These are phyloP conservation scores for Piper longum DNA, from an alignment of 164 flowering plant genomes.

Conservation along the genomic window DNA sequence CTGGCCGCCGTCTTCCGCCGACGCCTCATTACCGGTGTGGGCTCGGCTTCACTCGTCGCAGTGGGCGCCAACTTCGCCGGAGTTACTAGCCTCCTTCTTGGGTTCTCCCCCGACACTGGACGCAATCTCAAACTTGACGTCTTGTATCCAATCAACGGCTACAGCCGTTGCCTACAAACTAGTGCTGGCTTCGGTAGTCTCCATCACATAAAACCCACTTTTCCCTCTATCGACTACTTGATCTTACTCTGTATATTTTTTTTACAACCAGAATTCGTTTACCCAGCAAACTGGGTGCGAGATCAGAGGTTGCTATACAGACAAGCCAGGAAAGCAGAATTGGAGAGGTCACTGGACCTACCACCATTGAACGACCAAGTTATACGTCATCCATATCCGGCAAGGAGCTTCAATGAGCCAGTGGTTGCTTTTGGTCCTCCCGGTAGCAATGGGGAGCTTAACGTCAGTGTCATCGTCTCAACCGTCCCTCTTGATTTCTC, in stretches of 20 bases:
- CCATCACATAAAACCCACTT: not conserved
- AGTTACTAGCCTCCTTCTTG: conserved; percentile 62
- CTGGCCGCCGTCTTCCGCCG: conserved; percentile 45
- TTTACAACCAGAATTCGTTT: conserved; percentile 52
- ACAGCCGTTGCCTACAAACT: conserved; percentile 57
- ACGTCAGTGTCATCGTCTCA: conserved; percentile 85
- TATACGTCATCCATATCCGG: conserved; percentile 19
- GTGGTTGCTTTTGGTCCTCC: conserved; percentile 87
- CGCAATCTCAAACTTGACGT: conserved; percentile 67
- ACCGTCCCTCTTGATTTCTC: conserved; percentile 68
- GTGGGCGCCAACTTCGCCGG: conserved; percentile 82
- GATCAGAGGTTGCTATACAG: conserved; percentile 70
- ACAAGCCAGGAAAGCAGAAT: conserved; percentile 53
- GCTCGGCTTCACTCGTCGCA: conserved; percentile 75
- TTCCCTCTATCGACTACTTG: too few relatives aligned
- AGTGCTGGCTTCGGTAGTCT: conserved; percentile 65
- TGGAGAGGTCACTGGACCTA: conserved; percentile 63
- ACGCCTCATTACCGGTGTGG: conserved; percentile 54
- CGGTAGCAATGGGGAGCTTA: conserved; percentile 83
- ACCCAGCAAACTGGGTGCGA: conserved; percentile 83
- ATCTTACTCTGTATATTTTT: not conserved
- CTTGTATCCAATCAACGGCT: conserved; percentile 68
- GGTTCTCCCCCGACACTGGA: conserved; percentile 58
- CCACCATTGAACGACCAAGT: conserved; percentile 29
- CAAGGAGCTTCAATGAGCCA: conserved; percentile 40